Evolutionary conservation across 495 filamentous ascomycete species (phyloP), one percentile per base, ranked within the genome.

Genomic region (Lindgomyces ingoldianus): DNA sequence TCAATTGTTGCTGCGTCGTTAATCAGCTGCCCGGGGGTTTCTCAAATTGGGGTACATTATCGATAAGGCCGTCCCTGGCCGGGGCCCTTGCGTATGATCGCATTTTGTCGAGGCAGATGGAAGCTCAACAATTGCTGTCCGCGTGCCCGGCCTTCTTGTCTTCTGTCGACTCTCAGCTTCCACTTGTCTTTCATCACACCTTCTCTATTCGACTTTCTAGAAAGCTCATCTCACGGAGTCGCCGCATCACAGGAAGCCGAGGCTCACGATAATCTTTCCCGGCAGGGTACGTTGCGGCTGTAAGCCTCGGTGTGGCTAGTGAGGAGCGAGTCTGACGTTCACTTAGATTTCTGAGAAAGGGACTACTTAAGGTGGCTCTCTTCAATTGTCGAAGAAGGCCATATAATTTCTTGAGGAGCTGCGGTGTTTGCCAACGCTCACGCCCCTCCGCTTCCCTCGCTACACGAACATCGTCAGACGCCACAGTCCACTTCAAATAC

Each of bases 181-280:
- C 45, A 18, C 26, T 25, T 29, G 18, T 19, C 6, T 26, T 12
- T 16, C 19, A n/a, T 2, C 33, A 18, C 11, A 30, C 29, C 25
- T 6, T 41, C 22, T 3, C 24, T 1, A 3, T 21, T 14, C 16
- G 4, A 46, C 2, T 14, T 29, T 22, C 3, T 12, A 14, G 14
- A 19, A 14, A 19, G 25, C 14, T 39, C 6, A 14, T 39, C 33
- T 39, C 33, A 39, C 60, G 60, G 62, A 57, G 46, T 51, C 53
- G 54, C 62, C 62, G 53, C 47, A 33, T 64, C 62, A 64, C 62
- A 56, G 54, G 62, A 27, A 64, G 53, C 62, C 62, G 42, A 48
- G 62, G 62, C 53, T 56, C 42, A 29, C 52, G 22, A 16, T 1
- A 12, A 30, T 21, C 27, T 62, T 44, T 41, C 41, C 12, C 22